These are phyloP conservation scores for Colletotrichum sublineola DNA, from an alignment of 2,329 filamentous ascomycete genomes.

Conservation along the genomic window DNA sequence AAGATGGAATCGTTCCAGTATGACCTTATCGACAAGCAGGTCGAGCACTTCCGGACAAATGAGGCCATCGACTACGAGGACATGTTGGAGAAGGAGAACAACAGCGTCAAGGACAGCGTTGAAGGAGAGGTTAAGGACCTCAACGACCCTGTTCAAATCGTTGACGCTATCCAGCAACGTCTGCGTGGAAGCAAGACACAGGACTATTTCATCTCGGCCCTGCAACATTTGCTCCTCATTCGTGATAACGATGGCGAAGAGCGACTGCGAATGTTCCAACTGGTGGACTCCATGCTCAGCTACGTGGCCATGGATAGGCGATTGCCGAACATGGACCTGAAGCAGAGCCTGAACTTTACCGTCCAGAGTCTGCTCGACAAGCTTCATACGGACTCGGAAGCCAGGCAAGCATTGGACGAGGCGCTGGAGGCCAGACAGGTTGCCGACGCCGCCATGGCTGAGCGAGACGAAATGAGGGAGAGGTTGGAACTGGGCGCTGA, in stretches of 20 bases:
- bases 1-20: conserved; percentile 99
- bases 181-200: conserved; percentile 87
- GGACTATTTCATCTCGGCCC: conserved; percentile 94
- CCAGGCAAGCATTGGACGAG: conserved; percentile 91
- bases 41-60: conserved; percentile 92
- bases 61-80: conserved; percentile 99
- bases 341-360: conserved; percentile 97
- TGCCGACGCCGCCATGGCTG: conserved; percentile 94
- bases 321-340: conserved; percentile 95
- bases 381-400: conserved; percentile 95
- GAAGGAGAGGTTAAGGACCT: conserved; percentile 92
- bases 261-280: conserved; percentile 93
- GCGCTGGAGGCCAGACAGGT: conserved; percentile 91
- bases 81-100: conserved; percentile 90
- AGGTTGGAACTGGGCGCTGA: conserved; percentile 93
- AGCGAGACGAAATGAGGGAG: conserved; percentile 93
- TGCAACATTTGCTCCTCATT: conserved; percentile 95
- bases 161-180: conserved; percentile 90
- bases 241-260: conserved; percentile 93
- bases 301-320: conserved; percentile 99
- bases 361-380: conserved; percentile 96
- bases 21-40: conserved; percentile 97
- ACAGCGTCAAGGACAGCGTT: conserved; percentile 88
- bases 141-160: conserved; percentile 92
- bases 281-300: conserved; percentile 98